Percentiles rank a stretch among this genome's conserved stretches.
Conservation (phyloP, 768 basidiomycete genomes). For the Suillus lakei region DNA sequence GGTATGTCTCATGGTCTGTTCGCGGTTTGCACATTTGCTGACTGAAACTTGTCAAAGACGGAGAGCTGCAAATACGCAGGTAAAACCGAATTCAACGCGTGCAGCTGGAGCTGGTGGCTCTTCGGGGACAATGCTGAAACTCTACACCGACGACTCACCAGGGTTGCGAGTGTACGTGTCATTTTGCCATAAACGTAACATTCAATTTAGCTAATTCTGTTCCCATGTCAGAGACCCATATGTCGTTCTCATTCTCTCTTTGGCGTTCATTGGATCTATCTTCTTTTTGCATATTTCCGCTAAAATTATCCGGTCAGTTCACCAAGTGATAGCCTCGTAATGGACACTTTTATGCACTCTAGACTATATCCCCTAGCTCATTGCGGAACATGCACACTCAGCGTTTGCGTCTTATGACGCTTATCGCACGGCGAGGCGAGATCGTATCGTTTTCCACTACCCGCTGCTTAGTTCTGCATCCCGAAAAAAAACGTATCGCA, state of each 20-base stretch:
- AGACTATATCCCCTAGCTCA: background rate
- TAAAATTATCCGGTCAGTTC: slow-evolving; percentile 89
- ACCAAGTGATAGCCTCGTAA: slow-evolving; percentile 60
- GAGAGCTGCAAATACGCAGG: slow-evolving; percentile 70
- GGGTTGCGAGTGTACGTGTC: slow-evolving; percentile 92
- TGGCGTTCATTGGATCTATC: slow-evolving; percentile 96
- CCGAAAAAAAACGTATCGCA: background rate
- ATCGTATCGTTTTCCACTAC: background rate
- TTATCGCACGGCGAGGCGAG: background rate
- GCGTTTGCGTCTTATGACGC: background rate
- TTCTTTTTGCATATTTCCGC: slow-evolving; percentile 99
- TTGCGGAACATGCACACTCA: background rate
- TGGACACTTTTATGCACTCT: slow-evolving; percentile 9
- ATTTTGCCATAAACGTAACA: background rate
- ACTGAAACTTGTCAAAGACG: slow-evolving; percentile 50
- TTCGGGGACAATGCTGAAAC: slow-evolving; percentile 97
- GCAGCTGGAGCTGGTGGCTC: slow-evolving; percentile 96
- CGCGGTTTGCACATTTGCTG: slow-evolving; percentile 6
- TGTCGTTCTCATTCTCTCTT: slow-evolving; percentile 93
- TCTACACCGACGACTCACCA: slow-evolving; percentile 98
- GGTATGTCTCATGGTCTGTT: slow-evolving; percentile 50
- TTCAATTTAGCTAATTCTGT: slow-evolving; percentile 14
- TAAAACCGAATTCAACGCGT: slow-evolving; percentile 83
- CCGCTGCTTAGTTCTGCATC: background rate
- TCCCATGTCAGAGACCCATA: slow-evolving; percentile 78